A percentile compares a stretch with the other conserved stretches of the same genome.
phyloP scores from a whole-genome alignment of 192 early-diverging fungal species.

The Backusella tarrabulga region DNA sequence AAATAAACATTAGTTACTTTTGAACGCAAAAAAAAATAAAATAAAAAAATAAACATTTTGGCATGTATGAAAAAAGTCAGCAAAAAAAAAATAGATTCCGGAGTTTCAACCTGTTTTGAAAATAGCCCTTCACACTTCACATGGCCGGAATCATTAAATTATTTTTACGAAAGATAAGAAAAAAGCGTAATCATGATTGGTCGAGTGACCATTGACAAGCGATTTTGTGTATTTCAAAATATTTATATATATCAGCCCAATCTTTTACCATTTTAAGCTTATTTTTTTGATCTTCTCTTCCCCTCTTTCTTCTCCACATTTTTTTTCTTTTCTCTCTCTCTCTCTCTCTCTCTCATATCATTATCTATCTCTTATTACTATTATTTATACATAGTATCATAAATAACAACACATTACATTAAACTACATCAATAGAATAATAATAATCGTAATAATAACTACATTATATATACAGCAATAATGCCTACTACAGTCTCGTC shows the following conservation, averaged over 20 bases:
- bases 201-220: neutral
- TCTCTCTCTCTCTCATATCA: neutral
- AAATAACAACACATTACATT: neutral
- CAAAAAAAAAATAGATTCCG: neutral
- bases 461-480: neutral
- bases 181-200: neutral
- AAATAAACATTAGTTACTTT: neutral
- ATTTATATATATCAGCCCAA: neutral
- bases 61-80: neutral
- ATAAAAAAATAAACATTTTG: neutral
- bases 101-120: neutral
- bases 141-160: neutral
- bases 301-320: neutral
- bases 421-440: neutral
- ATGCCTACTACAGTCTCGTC: constrained; percentile 31
- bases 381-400: neutral
- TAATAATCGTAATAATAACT: neutral
- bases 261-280: neutral
- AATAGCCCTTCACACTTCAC: neutral
- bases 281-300: neutral
- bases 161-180: neutral
- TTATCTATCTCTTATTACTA: neutral
- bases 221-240: neutral
- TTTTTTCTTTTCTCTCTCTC: neutral
- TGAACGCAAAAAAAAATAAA: neutral